Percentiles rank a stretch among this genome's conserved stretches.
These are phyloP conservation scores for Blastobotrys robertii DNA, from an alignment of 805 yeast species.

Conservation along the genomic window DNA sequence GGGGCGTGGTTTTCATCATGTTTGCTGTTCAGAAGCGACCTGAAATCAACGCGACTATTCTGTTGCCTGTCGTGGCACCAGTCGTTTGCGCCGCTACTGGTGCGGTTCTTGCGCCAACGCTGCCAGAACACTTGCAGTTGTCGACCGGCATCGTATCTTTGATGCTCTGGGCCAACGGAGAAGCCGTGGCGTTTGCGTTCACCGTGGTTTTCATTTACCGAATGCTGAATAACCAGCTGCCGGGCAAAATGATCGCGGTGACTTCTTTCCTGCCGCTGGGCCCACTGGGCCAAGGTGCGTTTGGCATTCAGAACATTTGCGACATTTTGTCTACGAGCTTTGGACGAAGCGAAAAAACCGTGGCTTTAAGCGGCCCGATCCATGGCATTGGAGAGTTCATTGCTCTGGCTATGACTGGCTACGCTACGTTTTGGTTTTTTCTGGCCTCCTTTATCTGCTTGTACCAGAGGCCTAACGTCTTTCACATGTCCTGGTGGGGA, in stretches of 20 bases:
- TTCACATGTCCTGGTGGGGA: conserved; percentile 63
- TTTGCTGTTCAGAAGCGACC: conserved; percentile 30
- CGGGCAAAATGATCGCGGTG: conserved; percentile 45
- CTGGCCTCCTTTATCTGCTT: conserved; percentile 31
- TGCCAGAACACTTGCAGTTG: conserved; percentile 39
- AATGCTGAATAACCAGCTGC: conserved; percentile 50
- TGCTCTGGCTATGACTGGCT: conserved; percentile 39
- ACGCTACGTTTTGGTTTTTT: conserved; percentile 50
- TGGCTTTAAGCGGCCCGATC: conserved; percentile 24
- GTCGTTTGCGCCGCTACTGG: conserved; percentile 74
- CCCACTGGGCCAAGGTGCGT: conserved; percentile 78
- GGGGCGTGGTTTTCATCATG: conserved; percentile 49
- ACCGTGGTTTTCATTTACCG: conserved; percentile 52
- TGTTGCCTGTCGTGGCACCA: conserved; percentile 71
- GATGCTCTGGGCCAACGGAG: conserved; percentile 62
- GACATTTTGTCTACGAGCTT: conserved; percentile 27
- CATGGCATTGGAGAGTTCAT: conserved; percentile 30
- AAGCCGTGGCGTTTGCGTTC: conserved; percentile 47
- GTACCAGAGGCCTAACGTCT: conserved; percentile 29
- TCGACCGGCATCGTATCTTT: conserved; percentile 46
- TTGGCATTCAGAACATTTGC: conserved; percentile 51
- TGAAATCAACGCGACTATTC: conserved; percentile 44
- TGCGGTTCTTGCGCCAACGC: conserved; percentile 37
- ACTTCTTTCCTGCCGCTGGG: conserved; percentile 67
- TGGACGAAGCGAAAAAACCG: conserved; percentile 13